Percentiles rank a stretch among this genome's conserved stretches.
phyloP scores from a whole-genome alignment of 2,329 filamentous ascomycete genomes.

The Trichoderma citrinoviride region DNA sequence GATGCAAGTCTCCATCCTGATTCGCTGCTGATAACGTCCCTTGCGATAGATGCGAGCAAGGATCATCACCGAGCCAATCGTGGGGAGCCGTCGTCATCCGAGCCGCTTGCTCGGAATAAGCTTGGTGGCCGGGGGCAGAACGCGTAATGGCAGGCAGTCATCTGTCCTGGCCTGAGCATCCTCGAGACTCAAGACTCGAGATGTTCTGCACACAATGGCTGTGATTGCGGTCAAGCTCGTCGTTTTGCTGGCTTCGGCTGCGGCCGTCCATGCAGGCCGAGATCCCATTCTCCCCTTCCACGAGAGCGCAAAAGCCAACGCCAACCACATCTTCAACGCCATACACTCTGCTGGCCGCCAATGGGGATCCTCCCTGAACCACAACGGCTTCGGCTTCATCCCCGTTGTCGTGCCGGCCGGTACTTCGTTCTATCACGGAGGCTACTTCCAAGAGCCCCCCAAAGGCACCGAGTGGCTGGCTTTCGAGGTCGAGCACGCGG shows the following conservation, averaged over 20 bases:
- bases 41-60: not conserved
- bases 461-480: constrained; percentile 66
- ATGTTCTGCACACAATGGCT: not conserved
- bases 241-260: constrained; percentile 5
- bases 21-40: constrained; percentile 3
- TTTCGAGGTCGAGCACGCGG: constrained; percentile 73
- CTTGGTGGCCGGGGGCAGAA: not conserved
- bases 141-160: not conserved
- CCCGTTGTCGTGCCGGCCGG: constrained; percentile 62
- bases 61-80: not conserved
- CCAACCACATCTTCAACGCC: constrained; percentile 68
- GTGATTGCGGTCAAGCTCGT: not conserved
- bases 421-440: constrained; percentile 67
- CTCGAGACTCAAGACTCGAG: not conserved
- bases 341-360: constrained; percentile 70
- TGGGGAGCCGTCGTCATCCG: not conserved
- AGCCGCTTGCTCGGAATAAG: constrained; percentile 1
- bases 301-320: constrained; percentile 48
- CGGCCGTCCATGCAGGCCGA: not conserved
- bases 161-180: not conserved
- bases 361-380: constrained; percentile 69
- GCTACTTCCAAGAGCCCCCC: constrained; percentile 43
- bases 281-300: constrained; percentile 37
- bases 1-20: not conserved
- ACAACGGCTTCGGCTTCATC: constrained; percentile 74